A percentile compares a stretch with the other conserved stretches of the same genome.
Conservation (phyloP, 2,329 filamentous ascomycete genomes). For the Harringtonia aguacate region DNA sequence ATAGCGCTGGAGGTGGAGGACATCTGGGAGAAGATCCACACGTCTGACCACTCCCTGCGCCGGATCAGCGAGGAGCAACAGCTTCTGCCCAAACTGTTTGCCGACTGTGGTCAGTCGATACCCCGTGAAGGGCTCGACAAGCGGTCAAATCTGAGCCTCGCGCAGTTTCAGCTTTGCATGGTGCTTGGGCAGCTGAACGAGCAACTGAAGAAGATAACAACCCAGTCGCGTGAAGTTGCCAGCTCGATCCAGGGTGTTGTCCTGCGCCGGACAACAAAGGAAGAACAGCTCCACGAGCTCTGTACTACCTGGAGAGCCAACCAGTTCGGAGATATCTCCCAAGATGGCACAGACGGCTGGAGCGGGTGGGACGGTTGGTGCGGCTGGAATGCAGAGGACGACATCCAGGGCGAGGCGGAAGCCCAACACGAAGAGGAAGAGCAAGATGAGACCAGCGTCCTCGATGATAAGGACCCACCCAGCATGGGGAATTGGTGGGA, state of each 20-base stretch:
- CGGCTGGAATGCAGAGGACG: conserved; percentile 1
- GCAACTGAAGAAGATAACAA: background rate
- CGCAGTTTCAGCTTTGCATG: background rate
- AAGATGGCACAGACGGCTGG: background rate
- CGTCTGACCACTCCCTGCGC: background rate
- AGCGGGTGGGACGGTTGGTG: conserved; percentile 9
- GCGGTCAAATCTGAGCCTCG: background rate
- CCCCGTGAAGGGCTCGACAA: too few species aligned
- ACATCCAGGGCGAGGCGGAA: too few species aligned
- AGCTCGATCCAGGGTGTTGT: background rate
- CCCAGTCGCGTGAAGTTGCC: background rate
- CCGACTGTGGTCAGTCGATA: too few species aligned
- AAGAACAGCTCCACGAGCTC: conserved; percentile 1
- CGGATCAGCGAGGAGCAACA: background rate
- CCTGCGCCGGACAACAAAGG: background rate
- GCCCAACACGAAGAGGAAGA: background rate
- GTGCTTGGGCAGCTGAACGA: too few species aligned
- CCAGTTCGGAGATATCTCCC: background rate
- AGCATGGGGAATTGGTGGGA: too few species aligned
- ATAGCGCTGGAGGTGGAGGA: background rate
- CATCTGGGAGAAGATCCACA: background rate
- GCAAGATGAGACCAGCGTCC: background rate
- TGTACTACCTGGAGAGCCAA: conserved; percentile 4
- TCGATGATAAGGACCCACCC: too few species aligned
- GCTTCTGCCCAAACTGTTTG: background rate